Percentiles rank a stretch among this genome's conserved stretches.
Conservation (phyloP, 202 grass and related monocot genomes). For the Brachypodium distachyon region DNA sequence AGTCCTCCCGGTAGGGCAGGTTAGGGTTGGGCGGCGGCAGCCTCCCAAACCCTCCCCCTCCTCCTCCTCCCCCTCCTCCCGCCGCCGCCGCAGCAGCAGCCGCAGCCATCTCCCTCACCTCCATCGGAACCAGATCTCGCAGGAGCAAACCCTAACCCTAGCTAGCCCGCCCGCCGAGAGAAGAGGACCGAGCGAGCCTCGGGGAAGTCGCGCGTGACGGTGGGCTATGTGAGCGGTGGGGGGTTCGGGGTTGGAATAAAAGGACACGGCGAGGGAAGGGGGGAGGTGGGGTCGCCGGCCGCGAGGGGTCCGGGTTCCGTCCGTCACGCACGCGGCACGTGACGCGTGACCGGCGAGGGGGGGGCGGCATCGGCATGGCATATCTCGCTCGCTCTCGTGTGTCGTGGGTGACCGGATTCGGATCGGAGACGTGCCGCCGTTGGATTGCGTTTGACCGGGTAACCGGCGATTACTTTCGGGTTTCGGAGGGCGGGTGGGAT, state of each 20-base stretch:
- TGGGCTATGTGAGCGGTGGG: not conserved
- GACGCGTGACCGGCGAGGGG: slow-evolving; percentile 24
- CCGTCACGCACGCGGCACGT: slow-evolving; percentile 44
- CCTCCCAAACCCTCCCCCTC: slow-evolving; percentile 23
- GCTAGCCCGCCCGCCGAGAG: no score
- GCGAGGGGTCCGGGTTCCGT: not conserved
- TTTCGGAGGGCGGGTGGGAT: slow-evolving; percentile 6
- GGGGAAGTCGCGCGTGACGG: not conserved
- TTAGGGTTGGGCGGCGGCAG: slow-evolving; percentile 65
- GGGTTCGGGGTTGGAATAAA: slow-evolving; percentile 17
- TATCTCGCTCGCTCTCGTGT: no score
- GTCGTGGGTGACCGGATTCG: no score
- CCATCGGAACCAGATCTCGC: slow-evolving; percentile 14
- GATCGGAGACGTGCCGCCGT: slow-evolving; percentile 59
- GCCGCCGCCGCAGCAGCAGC: not conserved
- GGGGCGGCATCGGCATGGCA: no score
- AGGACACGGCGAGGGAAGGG: slow-evolving; percentile 31
- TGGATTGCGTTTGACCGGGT: slow-evolving; percentile 65
- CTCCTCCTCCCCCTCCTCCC: not conserved
- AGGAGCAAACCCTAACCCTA: slow-evolving; percentile 15
- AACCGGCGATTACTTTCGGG: slow-evolving; percentile 24
- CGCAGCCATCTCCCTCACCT: not conserved
- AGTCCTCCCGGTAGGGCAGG: slow-evolving; percentile 94
- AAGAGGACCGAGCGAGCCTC: not conserved
- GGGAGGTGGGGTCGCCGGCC: slow-evolving; percentile 46